A percentile compares a stretch with the other conserved stretches of the same genome.
phyloP scores from a whole-genome alignment of 257 asterid genomes.

The Schizonepeta tenuifolia region DNA sequence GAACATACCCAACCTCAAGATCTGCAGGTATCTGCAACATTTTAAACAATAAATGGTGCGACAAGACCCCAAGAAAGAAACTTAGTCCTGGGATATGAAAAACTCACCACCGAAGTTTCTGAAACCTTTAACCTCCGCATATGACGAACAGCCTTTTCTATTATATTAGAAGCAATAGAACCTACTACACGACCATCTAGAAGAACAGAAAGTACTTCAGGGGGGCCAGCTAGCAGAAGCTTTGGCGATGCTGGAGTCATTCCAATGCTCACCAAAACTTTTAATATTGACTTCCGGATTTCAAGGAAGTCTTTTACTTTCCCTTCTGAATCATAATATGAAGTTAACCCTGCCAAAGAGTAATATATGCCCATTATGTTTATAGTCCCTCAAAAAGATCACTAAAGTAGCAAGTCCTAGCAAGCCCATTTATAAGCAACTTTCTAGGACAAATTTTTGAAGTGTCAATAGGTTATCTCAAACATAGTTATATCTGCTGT shows the following conservation, averaged over 20 bases:
- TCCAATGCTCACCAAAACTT: constrained; percentile 64
- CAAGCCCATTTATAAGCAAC: neutral
- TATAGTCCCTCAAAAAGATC: neutral
- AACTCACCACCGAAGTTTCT: constrained; percentile 61
- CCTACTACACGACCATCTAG: constrained; percentile 95
- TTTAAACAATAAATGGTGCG: constrained; percentile 18
- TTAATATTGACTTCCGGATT: constrained; percentile 58
- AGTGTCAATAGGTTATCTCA: constrained; percentile 1
- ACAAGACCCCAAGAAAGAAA: constrained; percentile 5
- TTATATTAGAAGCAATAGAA: constrained; percentile 57
- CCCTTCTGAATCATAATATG: constrained; percentile 76
- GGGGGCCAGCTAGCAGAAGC: constrained; percentile 83
- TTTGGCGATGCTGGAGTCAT: constrained; percentile 82
- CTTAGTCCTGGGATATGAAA: neutral
- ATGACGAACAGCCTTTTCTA: constrained; percentile 71
- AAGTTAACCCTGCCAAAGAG: constrained; percentile 75
- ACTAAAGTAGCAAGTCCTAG: neutral
- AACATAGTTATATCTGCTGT: neutral
- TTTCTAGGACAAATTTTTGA: constrained; percentile 8
- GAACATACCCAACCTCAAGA: constrained; percentile 96
- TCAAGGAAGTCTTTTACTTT: constrained; percentile 71
- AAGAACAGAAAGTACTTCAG: constrained; percentile 82
- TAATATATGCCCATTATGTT: neutral
- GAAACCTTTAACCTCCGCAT: constrained; percentile 82
- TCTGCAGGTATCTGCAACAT: constrained; percentile 81